Base-by-base conservation (phyloP, 2,329 filamentous ascomycete genomes). In the Diaporthe vaccinii region DNA sequence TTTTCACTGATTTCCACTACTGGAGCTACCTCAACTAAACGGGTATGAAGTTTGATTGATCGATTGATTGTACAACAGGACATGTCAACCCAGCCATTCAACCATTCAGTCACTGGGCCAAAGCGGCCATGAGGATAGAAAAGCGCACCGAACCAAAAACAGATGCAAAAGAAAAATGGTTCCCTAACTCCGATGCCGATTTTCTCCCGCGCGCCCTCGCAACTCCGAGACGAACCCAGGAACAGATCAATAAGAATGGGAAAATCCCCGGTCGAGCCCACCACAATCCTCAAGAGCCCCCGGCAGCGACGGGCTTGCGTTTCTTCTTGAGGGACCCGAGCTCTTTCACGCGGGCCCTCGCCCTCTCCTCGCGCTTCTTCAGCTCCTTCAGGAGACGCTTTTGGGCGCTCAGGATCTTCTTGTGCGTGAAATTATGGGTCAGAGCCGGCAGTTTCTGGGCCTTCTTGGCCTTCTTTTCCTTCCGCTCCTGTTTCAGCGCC, bases 161-260 rank as follows among this genome's bases (percentile, higher is more conserved):
- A 65, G 61, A 65, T 49, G 41, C 51, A 59, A 67, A 34, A 46
- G 3, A 53, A 36, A 34, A 8, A 55, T 57, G 57, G 25, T 51
- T 58, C 72, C 74, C 36, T 36, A 76, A 76, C 75, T 75, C 75
- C 75, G 61, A 76, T 76, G 75, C 75, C 75, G 49, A 76, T 53
- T 59, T 73, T 53, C 51, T 73, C 57, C 39, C 58, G 25, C 74
- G 20, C 70, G 69, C 74, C 74, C 75, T 67, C 39, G 28, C n/a
- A 77, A 77, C 76, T 76, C 76, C 76, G 62, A 65, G 36, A 70
- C 28, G 72, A 59, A 74, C 36, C 55, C 51, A 55, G 25, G 67
- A 59, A 75, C 70, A 73, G 58, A 55, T 46, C 53, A 51, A 71
- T 65, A 61, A 31, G 58, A 72, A 53, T 59, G 46, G 59, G 39